These are phyloP conservation scores for Penicillium capsulatum DNA, from an alignment of 2,329 filamentous ascomycete species.

Conservation along the genomic window DNA sequence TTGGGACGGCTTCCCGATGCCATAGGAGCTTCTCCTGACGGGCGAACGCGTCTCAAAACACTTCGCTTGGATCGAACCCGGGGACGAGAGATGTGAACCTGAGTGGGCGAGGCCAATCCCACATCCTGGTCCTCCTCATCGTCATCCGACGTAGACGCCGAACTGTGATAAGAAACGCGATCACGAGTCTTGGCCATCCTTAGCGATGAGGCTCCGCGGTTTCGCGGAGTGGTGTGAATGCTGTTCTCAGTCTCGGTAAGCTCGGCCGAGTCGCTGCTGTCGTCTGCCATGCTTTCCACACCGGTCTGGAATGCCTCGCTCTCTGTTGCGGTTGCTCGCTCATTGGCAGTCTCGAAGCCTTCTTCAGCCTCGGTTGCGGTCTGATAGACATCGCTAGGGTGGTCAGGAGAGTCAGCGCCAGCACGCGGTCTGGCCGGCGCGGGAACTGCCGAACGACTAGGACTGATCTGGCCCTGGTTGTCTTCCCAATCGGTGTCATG, in stretches of 20 bases:
- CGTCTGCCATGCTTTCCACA: constrained; percentile 65
- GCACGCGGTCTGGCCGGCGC: constrained; percentile 27
- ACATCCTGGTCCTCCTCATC: constrained; percentile 61
- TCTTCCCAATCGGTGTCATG: constrained; percentile 92
- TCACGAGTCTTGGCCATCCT: constrained; percentile 50
- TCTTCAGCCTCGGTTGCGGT: constrained; percentile 72
- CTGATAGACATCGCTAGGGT: constrained; percentile 67
- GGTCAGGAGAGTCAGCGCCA: constrained; percentile 34
- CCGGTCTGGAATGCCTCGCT: constrained; percentile 95
- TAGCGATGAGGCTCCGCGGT: constrained; percentile 37
- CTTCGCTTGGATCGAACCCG: constrained; percentile 67
- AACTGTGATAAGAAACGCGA: constrained; percentile 73
- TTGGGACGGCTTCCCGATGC: constrained; percentile 37
- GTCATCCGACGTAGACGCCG: constrained; percentile 77
- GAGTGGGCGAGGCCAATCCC: constrained; percentile 64
- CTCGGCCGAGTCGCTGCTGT: constrained; percentile 65
- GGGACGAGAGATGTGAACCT: constrained; percentile 64
- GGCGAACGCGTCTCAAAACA: constrained; percentile 55
- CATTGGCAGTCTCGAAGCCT: constrained; percentile 70
- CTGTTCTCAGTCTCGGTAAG: constrained; percentile 77
- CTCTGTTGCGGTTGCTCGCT: constrained; percentile 70
- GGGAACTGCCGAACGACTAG: constrained; percentile 44
- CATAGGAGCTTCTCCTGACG: constrained; percentile 44
- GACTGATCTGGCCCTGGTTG: constrained; percentile 58
- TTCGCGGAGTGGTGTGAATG: constrained; percentile 34